phyloP scores from a whole-genome alignment of 1,284 basidiomycete genomes.

The Tilletia caries region DNA sequence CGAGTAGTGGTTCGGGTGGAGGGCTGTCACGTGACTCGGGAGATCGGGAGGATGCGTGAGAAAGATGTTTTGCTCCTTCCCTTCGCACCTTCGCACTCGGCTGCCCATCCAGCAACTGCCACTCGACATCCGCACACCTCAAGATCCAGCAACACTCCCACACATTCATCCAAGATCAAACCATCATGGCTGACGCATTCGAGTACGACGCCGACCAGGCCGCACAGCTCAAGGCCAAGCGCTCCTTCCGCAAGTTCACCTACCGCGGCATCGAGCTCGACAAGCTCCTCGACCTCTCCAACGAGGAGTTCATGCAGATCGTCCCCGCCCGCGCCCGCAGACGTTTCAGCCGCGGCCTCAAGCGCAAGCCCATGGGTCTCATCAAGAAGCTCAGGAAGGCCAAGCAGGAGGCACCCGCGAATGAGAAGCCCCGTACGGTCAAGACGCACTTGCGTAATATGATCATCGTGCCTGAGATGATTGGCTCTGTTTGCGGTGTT shows the following conservation, averaged over 20 bases:
- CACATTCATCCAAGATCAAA: neutral
- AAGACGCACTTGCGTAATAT: constrained; percentile 99
- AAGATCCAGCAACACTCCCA: too few species aligned
- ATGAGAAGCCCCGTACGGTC: constrained; percentile 96
- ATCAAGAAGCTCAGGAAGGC: constrained; percentile 99
- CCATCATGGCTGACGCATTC: constrained; percentile 20
- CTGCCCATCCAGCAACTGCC: too few species aligned
- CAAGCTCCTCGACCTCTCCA: constrained; percentile 91
- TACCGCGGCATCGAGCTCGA: constrained; percentile 88
- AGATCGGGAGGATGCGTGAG: neutral
- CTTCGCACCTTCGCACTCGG: too few species aligned
- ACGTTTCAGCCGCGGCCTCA: constrained; percentile 97
- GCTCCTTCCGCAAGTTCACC: constrained; percentile 97
- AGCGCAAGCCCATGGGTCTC: constrained; percentile 95
- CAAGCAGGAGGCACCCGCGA: constrained; percentile 96
- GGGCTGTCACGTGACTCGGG: neutral
- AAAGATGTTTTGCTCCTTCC: too few species aligned
- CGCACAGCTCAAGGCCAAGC: constrained; percentile 66
- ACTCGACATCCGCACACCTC: too few species aligned
- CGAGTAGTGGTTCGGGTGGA: neutral
- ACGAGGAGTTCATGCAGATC: constrained; percentile 73
- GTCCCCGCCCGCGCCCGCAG: constrained; percentile 98
- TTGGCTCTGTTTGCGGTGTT: constrained; percentile 65
- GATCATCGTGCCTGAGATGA: constrained; percentile 99
- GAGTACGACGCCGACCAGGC: constrained; percentile 55